These are phyloP conservation scores for Malus hybrid DNA, from an alignment of 331 rosid genomes.

Conservation along the genomic window DNA sequence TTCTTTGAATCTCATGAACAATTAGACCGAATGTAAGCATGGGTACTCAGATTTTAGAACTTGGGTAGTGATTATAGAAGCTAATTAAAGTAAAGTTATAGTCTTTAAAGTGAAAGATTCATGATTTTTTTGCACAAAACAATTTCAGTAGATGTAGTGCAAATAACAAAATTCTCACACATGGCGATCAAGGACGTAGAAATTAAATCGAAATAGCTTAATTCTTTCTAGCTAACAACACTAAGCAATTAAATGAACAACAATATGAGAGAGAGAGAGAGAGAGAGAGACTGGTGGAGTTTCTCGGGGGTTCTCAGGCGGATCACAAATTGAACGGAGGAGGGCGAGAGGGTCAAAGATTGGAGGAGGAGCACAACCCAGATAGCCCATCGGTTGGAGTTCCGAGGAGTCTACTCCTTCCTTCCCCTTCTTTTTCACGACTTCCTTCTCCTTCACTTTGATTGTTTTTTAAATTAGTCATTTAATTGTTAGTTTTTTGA, in stretches of 20 bases:
- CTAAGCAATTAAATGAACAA: neutral
- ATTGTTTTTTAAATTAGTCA: no score
- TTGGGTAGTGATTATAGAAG: neutral
- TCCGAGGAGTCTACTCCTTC: slow-evolving; percentile 21
- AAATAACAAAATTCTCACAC: neutral
- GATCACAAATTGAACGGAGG: slow-evolving; percentile 36
- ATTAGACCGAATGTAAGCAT: neutral
- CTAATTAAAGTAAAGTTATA: neutral
- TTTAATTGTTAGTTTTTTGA: no score
- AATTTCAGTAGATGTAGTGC: neutral
- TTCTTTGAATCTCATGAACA: neutral
- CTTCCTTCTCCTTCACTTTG: no score
- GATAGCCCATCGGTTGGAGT: slow-evolving; percentile 37
- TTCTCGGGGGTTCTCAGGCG: slow-evolving; percentile 35
- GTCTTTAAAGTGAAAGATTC: neutral
- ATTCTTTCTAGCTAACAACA: neutral
- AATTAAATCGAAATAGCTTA: neutral
- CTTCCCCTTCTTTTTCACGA: no score
- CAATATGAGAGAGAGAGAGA: neutral
- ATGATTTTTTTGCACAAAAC: neutral
- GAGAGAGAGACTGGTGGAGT: slow-evolving; percentile 53
- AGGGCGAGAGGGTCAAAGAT: slow-evolving; percentile 40
- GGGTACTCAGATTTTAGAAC: neutral
- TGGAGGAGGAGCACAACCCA: slow-evolving; percentile 35
- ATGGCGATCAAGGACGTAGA: neutral